These are phyloP conservation scores for Ophidiomyces ophidiicola DNA, from an alignment of 2,329 filamentous ascomycete species.

Conservation along the genomic window DNA sequence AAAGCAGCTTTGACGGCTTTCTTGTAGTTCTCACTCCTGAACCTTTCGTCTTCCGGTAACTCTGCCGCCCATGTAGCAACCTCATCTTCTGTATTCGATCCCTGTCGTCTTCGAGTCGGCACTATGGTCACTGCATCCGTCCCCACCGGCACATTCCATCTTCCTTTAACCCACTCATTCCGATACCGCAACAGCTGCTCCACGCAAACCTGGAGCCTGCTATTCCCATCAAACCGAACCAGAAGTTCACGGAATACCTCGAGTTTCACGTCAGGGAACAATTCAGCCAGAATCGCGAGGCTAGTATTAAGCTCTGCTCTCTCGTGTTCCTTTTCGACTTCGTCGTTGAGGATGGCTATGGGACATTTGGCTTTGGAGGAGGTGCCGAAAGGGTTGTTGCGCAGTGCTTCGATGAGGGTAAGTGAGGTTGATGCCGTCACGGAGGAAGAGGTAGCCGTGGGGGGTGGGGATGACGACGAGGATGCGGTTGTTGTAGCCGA, in stretches of 20 bases:
- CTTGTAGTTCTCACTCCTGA: conserved; percentile 35
- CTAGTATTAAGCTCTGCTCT: conserved; percentile 33
- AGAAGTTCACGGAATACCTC: conserved; percentile 40
- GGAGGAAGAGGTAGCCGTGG: conserved; percentile 4
- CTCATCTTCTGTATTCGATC: conserved; percentile 1
- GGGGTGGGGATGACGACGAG: conserved; percentile 5
- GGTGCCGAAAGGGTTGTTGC: conserved; percentile 29
- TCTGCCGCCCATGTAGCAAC: conserved; percentile 13
- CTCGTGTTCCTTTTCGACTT: conserved; percentile 25
- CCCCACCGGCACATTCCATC: conserved; percentile 31
- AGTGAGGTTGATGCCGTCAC: conserved; percentile 21
- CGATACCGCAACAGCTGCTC: conserved; percentile 38
- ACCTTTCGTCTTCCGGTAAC: conserved; percentile 33
- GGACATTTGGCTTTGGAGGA: conserved; percentile 11
- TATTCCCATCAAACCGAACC: conserved; percentile 36
- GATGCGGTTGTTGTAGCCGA: conserved; percentile 13
- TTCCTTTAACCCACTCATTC: conserved; percentile 36
- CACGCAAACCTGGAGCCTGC: conserved; percentile 36
- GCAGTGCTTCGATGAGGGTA: conserved; percentile 34
- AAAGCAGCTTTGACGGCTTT: conserved; percentile 29
- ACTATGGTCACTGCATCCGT: conserved; percentile 2
- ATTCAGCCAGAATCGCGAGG: conserved; percentile 29
- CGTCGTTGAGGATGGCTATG: conserved; percentile 14
- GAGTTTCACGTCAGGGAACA: conserved; percentile 37
- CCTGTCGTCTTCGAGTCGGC: not conserved